phyloP scores from a whole-genome alignment of 352 stramenopile species.

The Globisporangium carolinianum region DNA sequence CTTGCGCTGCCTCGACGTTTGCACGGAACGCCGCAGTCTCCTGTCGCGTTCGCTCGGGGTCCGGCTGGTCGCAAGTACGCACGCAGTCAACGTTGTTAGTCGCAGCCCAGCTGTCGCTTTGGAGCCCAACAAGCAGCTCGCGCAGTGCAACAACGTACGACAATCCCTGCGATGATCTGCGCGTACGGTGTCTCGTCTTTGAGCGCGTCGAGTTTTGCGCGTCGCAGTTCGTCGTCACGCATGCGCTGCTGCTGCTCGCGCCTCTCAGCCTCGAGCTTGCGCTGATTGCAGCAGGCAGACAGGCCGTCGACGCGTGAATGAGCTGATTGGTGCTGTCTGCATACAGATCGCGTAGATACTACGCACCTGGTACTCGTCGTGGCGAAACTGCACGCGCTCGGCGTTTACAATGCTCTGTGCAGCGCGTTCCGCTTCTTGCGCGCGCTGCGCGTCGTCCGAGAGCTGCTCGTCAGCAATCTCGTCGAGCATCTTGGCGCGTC shows the following conservation, averaged over 20 bases:
- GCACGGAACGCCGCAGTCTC: constrained; percentile 61
- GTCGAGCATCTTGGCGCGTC: constrained; percentile 32
- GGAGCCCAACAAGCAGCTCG: neutral
- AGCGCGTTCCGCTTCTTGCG: constrained; percentile 24
- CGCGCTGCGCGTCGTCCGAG: constrained; percentile 24
- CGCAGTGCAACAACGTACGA: constrained; percentile 20
- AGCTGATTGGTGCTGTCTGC: neutral
- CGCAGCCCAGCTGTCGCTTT: neutral
- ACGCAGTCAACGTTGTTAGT: too few relatives aligned
- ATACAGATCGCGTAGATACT: neutral
- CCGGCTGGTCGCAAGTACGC: constrained; percentile 19
- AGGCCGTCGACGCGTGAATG: neutral
- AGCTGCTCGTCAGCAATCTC: constrained; percentile 37
- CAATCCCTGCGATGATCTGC: constrained; percentile 47
- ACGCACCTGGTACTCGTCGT: constrained; percentile 46
- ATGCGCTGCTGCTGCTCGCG: constrained; percentile 20
- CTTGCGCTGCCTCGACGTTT: constrained; percentile 56
- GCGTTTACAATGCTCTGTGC: constrained; percentile 40
- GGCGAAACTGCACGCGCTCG: constrained; percentile 58
- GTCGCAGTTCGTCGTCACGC: constrained; percentile 23
- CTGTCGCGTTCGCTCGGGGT: constrained; percentile 58
- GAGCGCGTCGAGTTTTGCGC: constrained; percentile 45
- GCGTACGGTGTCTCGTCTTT: constrained; percentile 68
- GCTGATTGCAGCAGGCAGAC: constrained; percentile 15
- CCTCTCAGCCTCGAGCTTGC: constrained; percentile 43